These are phyloP conservation scores for Sclerotinia minor DNA, from an alignment of 2,329 filamentous ascomycete species.

Conservation along the genomic window DNA sequence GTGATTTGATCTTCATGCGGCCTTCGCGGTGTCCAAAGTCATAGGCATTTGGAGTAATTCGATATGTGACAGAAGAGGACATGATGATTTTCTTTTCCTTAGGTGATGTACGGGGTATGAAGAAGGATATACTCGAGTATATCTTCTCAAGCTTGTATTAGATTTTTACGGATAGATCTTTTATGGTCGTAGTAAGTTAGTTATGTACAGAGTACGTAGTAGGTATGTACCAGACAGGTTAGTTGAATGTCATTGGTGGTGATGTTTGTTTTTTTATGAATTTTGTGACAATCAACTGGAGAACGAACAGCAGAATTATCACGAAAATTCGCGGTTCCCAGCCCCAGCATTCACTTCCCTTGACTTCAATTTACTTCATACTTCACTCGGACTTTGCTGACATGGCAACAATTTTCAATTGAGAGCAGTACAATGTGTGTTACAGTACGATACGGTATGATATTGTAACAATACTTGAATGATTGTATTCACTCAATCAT, in stretches of 20 bases:
- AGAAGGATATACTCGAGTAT: neutral
- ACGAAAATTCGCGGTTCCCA: slow-evolving; percentile 11
- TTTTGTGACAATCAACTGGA: neutral
- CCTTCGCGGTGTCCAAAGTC: neutral
- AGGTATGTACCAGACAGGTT: neutral
- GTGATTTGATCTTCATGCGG: slow-evolving; percentile 5
- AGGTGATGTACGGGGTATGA: neutral
- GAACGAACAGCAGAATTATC: slow-evolving; percentile 9
- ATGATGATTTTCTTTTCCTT: no score
- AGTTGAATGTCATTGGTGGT: slow-evolving; percentile 1
- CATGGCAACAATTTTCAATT: slow-evolving; percentile 1
- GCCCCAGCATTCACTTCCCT: neutral
- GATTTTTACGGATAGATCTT: neutral
- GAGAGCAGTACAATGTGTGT: neutral
- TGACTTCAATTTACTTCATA: neutral
- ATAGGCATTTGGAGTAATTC: no score
- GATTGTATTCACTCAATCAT: neutral
- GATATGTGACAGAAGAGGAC: neutral
- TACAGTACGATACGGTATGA: neutral
- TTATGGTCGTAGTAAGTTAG: slow-evolving; percentile 1
- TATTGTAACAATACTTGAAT: neutral
- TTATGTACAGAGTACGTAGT: neutral
- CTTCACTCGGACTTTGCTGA: slow-evolving; percentile 8
- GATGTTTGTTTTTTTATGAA: neutral
- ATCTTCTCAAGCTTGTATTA: neutral